Percentiles rank a stretch among this genome's conserved stretches.
Conservation (phyloP, 139 green algal genomes). For the Chlorella vulgaris region DNA sequence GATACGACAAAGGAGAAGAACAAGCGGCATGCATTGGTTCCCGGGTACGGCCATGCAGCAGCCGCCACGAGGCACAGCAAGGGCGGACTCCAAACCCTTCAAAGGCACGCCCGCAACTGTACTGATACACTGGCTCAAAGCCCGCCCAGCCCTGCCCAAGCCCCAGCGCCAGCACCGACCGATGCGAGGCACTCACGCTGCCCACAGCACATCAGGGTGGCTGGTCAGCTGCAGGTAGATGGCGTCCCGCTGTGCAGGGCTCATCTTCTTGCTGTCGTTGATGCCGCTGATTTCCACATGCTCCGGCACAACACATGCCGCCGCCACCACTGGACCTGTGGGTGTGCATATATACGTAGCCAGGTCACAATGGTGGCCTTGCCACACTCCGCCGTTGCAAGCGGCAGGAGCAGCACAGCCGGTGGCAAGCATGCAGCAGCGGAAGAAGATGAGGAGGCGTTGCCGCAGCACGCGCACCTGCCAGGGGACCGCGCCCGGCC, state of each 20-base stretch:
- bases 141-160: too few relatives aligned
- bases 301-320: constrained; percentile 63
- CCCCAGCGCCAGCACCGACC: too few relatives aligned
- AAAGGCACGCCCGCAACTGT: too few relatives aligned
- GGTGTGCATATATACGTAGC: background rate
- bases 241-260: constrained; percentile 65
- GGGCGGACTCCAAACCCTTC: too few relatives aligned
- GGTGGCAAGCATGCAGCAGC: background rate
- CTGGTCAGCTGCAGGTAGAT: constrained; percentile 69
- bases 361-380: background rate
- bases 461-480: constrained; percentile 52
- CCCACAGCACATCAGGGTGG: constrained; percentile 60
- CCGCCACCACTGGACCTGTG: constrained; percentile 81
- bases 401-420: too few relatives aligned
- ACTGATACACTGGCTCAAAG: too few relatives aligned
- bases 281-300: constrained; percentile 46
- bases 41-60: too few relatives aligned
- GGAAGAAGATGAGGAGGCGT: too few relatives aligned
- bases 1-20: too few relatives aligned
- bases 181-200: constrained; percentile 60
- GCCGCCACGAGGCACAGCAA: too few relatives aligned
- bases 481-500: constrained; percentile 86
- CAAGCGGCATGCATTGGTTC: too few relatives aligned
- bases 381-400: too few relatives aligned
- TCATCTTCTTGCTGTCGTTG: constrained; percentile 86